phyloP scores from a whole-genome alignment of 163 green algal genomes.

The Chloromonas sp. region DNA sequence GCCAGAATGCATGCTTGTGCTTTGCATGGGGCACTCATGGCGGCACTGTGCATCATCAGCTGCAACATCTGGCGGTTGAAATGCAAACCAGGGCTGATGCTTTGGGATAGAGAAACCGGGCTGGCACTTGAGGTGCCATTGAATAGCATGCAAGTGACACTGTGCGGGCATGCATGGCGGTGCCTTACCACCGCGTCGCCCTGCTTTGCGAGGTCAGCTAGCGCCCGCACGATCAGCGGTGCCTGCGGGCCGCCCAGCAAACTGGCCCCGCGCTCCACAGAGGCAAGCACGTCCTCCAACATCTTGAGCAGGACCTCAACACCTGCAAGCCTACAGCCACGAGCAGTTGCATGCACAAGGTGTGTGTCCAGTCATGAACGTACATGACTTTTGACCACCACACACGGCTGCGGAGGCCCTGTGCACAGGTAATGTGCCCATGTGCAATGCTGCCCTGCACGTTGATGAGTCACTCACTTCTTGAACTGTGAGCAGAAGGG shows the following conservation, averaged over 20 bases:
- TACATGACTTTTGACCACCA: background rate
- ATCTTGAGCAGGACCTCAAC: background rate
- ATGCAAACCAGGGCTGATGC: too few species aligned
- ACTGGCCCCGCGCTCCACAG: background rate
- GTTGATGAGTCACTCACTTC: background rate
- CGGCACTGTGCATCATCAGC: background rate
- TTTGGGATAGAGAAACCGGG: too few species aligned
- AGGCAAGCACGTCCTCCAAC: background rate
- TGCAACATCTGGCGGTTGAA: background rate
- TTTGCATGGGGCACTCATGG: background rate
- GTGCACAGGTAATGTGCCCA: background rate
- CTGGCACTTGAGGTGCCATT: too few species aligned
- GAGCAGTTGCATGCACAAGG: background rate
- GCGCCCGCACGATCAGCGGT: background rate
- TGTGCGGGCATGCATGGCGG: too few species aligned
- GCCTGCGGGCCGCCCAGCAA: background rate
- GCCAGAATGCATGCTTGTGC: background rate
- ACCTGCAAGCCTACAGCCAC: background rate
- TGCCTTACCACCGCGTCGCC: background rate
- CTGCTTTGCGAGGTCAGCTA: background rate
- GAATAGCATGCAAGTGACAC: too few species aligned
- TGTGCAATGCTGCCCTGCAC: background rate
- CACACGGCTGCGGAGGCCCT: background rate
- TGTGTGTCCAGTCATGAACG: background rate
- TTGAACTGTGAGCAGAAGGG: background rate